These are phyloP conservation scores for Trebouxiophyceae sp. DNA, from an alignment of 163 green algal species.

Conservation along the genomic window DNA sequence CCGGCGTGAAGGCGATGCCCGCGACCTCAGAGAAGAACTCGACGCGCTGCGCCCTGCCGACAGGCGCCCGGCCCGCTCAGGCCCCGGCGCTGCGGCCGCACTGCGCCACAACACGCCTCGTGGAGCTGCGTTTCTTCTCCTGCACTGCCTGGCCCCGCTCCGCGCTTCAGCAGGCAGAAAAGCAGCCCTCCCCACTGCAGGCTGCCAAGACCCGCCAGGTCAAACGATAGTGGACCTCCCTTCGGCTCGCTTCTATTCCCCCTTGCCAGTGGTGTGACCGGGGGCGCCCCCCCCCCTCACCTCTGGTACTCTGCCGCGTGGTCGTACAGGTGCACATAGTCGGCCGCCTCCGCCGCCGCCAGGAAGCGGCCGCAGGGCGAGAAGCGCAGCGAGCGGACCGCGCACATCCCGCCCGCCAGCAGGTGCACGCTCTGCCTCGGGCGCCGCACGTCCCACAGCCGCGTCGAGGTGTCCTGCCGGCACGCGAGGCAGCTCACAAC, in stretches of 20 bases:
- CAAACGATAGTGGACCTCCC: too few species aligned
- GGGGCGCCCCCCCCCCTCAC: too few species aligned
- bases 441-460: constrained; percentile 75
- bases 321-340: constrained; percentile 92
- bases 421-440: constrained; percentile 29
- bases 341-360: constrained; percentile 75
- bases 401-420: constrained; percentile 55
- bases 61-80: not conserved
- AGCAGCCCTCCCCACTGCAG: too few species aligned
- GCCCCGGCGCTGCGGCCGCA: not conserved
- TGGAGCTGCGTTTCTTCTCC: not conserved
- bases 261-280: too few species aligned
- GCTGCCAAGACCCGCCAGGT: too few species aligned
- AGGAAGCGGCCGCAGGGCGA: constrained; percentile 62
- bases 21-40: constrained; percentile 93
- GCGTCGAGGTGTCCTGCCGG: constrained; percentile 57
- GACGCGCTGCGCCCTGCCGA: constrained; percentile 44
- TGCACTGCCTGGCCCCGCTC: not conserved
- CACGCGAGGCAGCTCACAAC: not conserved
- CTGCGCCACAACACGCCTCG: constrained; percentile 1
- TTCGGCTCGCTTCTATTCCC: too few species aligned
- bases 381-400: constrained; percentile 67
- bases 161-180: not conserved
- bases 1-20: constrained; percentile 72
- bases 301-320: constrained; percentile 28